phyloP scores from a whole-genome alignment of 306 rosid species.

The Nissolia schottii region DNA sequence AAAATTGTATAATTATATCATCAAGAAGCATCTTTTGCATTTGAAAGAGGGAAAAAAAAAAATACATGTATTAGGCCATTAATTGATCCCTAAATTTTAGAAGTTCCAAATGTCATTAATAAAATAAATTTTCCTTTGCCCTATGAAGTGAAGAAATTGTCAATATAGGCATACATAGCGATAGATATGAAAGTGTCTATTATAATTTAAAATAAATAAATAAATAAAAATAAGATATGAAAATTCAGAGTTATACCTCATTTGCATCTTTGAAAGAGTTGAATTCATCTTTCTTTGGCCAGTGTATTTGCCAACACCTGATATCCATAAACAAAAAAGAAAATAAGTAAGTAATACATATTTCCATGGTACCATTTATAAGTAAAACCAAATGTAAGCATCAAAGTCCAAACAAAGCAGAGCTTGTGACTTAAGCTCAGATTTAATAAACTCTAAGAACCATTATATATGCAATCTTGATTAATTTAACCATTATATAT shows the following conservation, averaged over 20 bases:
- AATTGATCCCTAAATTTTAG: neutral
- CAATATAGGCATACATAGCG: neutral
- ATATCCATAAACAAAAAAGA: neutral
- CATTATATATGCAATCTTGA: neutral
- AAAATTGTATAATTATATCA: conserved; percentile 9
- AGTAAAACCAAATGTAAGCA: neutral
- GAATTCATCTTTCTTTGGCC: conserved; percentile 49
- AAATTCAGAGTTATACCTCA: conserved; percentile 34
- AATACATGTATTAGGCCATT: neutral
- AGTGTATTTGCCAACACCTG: conserved; percentile 44
- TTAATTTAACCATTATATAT: neutral
- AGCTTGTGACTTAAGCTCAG: neutral
- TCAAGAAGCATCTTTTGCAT: neutral
- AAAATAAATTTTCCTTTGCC: neutral
- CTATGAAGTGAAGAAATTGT: neutral
- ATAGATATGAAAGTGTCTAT: neutral
- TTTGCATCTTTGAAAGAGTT: conserved; percentile 47
- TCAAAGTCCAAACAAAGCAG: conserved; percentile 9
- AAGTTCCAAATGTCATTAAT: neutral
- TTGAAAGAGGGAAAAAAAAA: neutral
- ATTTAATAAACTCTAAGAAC: neutral
- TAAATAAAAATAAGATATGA: neutral
- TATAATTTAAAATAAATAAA: neutral
- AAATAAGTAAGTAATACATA: neutral
- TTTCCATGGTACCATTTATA: neutral